Percentiles rank a stretch among this genome's conserved stretches.
Conservation (phyloP, 805 yeast genomes). For the Dipodascus albidus region DNA sequence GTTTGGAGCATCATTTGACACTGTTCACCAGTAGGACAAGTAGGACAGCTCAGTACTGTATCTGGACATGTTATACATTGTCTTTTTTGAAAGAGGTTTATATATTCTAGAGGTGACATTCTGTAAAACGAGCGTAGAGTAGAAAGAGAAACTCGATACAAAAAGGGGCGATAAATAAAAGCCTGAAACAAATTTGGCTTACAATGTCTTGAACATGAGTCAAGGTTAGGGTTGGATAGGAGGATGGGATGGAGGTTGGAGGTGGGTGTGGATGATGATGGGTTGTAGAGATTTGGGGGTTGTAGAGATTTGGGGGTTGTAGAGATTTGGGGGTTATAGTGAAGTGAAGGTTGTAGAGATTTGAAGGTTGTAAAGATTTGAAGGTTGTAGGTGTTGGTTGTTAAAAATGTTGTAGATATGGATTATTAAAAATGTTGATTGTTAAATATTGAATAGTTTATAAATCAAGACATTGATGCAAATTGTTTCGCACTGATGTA, state of each 20-base stretch:
- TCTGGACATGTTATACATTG: slow-evolving; percentile 26
- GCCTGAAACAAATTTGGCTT: not conserved
- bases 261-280: not conserved
- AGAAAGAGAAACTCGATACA: not conserved
- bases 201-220: not conserved
- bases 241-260: not conserved
- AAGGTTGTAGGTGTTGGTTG: too few relatives aligned
- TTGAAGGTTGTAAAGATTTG: too few relatives aligned
- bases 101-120: not conserved
- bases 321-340: too few relatives aligned
- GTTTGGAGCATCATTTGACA: slow-evolving; percentile 47
- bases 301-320: too few relatives aligned
- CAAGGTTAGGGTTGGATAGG: not conserved
- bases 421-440: too few relatives aligned
- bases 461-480: too few relatives aligned
- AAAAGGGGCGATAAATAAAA: not conserved
- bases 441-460: too few relatives aligned
- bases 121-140: not conserved
- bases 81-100: slow-evolving; percentile 5
- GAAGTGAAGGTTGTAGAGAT: too few relatives aligned
- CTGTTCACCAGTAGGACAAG: slow-evolving; percentile 38
- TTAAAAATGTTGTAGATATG: too few relatives aligned
- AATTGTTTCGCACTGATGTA: too few relatives aligned
- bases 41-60: slow-evolving; percentile 37
- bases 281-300: too few relatives aligned